Evolutionary conservation across 345 rosid genomes (phyloP), one percentile per base, ranked within the genome.

Genomic region (Excoecaria agallocha): DNA sequence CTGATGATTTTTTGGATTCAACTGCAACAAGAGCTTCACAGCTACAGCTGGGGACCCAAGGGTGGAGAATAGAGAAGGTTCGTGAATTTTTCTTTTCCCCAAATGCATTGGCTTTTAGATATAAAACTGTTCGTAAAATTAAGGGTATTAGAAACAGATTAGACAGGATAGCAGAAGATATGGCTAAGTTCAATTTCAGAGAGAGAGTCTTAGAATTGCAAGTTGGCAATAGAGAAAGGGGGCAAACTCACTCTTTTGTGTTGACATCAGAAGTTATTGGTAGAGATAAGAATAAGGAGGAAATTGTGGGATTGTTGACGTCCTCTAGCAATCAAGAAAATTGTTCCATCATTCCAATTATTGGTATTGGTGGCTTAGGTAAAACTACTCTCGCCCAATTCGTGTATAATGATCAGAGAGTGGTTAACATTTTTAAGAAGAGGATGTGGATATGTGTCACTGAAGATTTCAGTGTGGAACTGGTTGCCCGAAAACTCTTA

Each of bases 341-440:
- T 24, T 43, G 35, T 35, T 49, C 68, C 20, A 25, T 72, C 10
- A 49, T 72, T 19, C 68, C 68, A 30, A n/a, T 61, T 48, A 49
- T 72, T 72, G 76, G 76, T n/a, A 61, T 72, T 49, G 76, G 68
- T 12, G 76, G 76, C 6, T 37, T 72, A 61, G 68, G 76, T 48
- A 72, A 72, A 54, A 72, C 76, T 8, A 72, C 76, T 6, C 76
- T 72, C 61, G 76, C 68, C 12, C 68, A 61, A 37, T 50, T 61
- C 15, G 68, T 72, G 11, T 72, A 72, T 52, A 72, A 62, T 50
- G 60, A 62, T 72, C 69, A 72, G 15, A 72, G 58, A 12, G 68
- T 72, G 19, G 59, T 37, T 17, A 62, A 49, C 0, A 35, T 17
- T 50, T 72, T 72, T 30, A 60, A 72, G 4, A 62, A 48, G 16